A percentile compares a stretch with the other conserved stretches of the same genome.
phyloP scores from a whole-genome alignment of 164 flowering plant genomes.

The Vitis rupestris region DNA sequence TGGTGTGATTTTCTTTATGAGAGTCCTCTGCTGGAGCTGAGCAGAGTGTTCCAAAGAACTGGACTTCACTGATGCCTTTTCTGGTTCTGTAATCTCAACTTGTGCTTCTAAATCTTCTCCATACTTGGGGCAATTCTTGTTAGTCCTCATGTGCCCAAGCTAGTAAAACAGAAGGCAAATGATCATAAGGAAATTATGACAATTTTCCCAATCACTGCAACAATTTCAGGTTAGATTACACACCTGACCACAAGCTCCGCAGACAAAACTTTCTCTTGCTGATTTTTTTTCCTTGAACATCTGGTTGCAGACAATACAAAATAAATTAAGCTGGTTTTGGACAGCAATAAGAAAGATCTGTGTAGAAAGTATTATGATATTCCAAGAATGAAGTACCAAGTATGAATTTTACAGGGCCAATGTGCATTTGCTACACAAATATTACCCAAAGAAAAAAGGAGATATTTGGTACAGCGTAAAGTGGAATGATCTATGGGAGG shows the following conservation, averaged over 20 bases:
- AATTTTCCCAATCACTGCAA: neutral
- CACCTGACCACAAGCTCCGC: constrained; percentile 99
- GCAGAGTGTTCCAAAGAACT: constrained; percentile 40
- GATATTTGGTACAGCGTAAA: too few relatives aligned
- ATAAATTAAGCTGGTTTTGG: neutral
- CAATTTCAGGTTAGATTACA: constrained; percentile 4
- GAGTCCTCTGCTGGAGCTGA: constrained; percentile 44
- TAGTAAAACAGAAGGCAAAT: constrained; percentile 22
- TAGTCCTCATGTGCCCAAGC: constrained; percentile 98
- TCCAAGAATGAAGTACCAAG: neutral
- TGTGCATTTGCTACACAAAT: too few relatives aligned
- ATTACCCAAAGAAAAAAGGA: too few relatives aligned
- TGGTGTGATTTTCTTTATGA: constrained; percentile 44
- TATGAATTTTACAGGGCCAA: too few relatives aligned
- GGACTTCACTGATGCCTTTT: constrained; percentile 43
- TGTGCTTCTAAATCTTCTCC: constrained; percentile 68
- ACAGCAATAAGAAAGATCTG: neutral
- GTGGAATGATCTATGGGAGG: too few relatives aligned
- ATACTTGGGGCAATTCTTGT: constrained; percentile 94
- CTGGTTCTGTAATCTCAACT: constrained; percentile 45
- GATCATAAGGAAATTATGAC: neutral
- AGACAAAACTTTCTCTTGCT: constrained; percentile 78
- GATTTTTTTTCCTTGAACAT: constrained; percentile 78
- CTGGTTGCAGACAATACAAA: constrained; percentile 30
- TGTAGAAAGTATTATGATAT: neutral